Base-by-base conservation (phyloP, 2,329 filamentous ascomycete species). In the Cercospora beticola region DNA sequence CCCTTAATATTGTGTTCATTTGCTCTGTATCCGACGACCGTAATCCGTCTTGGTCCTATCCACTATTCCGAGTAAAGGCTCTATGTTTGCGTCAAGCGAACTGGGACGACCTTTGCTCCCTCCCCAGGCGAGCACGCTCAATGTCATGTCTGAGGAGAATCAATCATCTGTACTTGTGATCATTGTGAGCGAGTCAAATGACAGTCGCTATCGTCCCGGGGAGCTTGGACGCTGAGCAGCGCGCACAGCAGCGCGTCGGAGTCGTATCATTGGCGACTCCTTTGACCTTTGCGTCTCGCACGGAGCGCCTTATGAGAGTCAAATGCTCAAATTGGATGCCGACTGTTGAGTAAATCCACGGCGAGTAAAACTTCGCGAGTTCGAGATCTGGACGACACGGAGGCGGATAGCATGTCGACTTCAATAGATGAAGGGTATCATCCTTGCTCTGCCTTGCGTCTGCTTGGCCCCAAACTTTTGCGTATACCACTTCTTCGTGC, bases 401-500 rank as follows among this genome's bases (percentile, higher is more conserved):
- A 8, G 5, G 18, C 9, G 21, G 2, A 26, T 26, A 12, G 18
- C 18, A 52, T 23, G 18, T 26, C 58, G 16, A 23, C 14, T 18
- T 73, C 58, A 78, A 56, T 69, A 79, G 10, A 93, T 65, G 67
- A 86, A 85, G 1, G 93, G 93, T 71, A 97, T 85, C 88, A 97
- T 94, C 71, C 83, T 89, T 89, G 90, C 93, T 77, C 86, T 89
- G 16, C 81, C 80, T 67, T 83, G 82, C 31, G 94, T 86, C 64
- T 84, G 85, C 14, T 89, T 85, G 59, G 79, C 78, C 9, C 92
- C 92, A 78, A 97, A 97, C 76, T 89, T 93, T 23, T 85, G 80
- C 71, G 81, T 82, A 81, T 96, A 96, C 93, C 93, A 98, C 73
- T 84, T 82, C 77, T 88, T 91, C 9, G 92, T 97, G 23, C 88